Evolutionary conservation across 441 rosid genomes (phyloP).

Genomic region (Lepidium campestre): DNA sequence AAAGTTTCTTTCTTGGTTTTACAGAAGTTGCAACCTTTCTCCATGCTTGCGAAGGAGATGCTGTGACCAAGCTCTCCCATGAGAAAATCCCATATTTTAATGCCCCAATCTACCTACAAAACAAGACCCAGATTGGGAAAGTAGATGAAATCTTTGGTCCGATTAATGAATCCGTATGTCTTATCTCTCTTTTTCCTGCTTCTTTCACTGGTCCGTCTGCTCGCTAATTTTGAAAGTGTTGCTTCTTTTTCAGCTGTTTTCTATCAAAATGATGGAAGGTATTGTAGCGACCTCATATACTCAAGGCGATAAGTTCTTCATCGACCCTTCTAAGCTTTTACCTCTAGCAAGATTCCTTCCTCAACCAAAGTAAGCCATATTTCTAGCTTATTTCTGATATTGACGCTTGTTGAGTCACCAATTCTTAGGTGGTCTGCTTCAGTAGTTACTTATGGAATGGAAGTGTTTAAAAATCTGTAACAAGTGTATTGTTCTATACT

Average conservation of each 20-base stretch:
- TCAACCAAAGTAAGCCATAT: conserved; percentile 75
- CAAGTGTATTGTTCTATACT: neutral
- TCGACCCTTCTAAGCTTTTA: conserved; percentile 73
- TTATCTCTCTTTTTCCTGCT: neutral
- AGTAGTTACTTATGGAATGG: no score
- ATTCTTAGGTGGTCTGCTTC: neutral
- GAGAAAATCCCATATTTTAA: conserved; percentile 86
- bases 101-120: conserved; percentile 78
- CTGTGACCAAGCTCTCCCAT: conserved; percentile 74
- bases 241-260: conserved; percentile 50
- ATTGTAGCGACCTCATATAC: conserved; percentile 79
- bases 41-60: conserved; percentile 93
- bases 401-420: neutral
- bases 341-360: conserved; percentile 81
- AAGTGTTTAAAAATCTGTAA: neutral
- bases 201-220: neutral
- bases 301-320: conserved; percentile 77
- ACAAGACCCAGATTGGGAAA: conserved; percentile 91
- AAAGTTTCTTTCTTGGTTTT: neutral
- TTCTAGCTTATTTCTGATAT: neutral
- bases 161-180: conserved; percentile 80
- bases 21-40: conserved; percentile 77
- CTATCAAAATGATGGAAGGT: conserved; percentile 91
- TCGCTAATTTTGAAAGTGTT: neutral
- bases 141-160: conserved; percentile 97